Percentiles rank a stretch among this genome's conserved stretches.
These are phyloP conservation scores for Monilinia aucupariae DNA, from an alignment of 2,329 filamentous ascomycete species.

Conservation along the genomic window DNA sequence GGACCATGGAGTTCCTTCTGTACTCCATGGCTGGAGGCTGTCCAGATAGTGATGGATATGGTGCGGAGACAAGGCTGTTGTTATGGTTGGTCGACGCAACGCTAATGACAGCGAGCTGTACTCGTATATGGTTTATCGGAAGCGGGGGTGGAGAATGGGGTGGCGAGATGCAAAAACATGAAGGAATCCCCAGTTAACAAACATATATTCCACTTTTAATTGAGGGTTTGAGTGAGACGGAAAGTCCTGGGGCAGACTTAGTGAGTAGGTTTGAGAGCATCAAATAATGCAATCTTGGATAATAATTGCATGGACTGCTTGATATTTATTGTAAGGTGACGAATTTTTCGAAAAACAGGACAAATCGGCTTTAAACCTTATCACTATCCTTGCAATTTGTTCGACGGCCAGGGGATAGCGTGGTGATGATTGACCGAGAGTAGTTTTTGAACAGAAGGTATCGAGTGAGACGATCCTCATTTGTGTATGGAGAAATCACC, in stretches of 20 bases:
- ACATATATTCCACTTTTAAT: slow-evolving; percentile 7
- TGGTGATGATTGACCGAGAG: not conserved
- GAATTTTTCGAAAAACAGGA: slow-evolving; percentile 19
- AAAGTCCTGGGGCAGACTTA: slow-evolving; percentile 1
- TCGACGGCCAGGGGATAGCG: slow-evolving; percentile 8
- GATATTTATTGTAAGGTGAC: not conserved
- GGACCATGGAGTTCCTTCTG: slow-evolving; percentile 29
- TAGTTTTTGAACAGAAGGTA: slow-evolving; percentile 16
- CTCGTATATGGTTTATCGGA: slow-evolving; percentile 8
- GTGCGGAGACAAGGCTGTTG: not conserved
- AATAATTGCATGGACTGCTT: slow-evolving; percentile 12
- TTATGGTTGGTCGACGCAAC: not conserved
- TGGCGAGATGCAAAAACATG: slow-evolving; percentile 12
- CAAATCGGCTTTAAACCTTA: slow-evolving; percentile 19
- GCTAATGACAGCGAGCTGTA: not conserved
- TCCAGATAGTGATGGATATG: not conserved
- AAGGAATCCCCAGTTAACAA: slow-evolving; percentile 12
- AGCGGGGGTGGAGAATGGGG: not conserved
- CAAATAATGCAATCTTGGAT: not conserved
- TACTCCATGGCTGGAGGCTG: slow-evolving; percentile 28
- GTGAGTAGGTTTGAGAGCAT: not conserved
- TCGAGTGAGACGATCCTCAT: slow-evolving; percentile 13
- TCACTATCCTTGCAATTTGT: slow-evolving; percentile 28
- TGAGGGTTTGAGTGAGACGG: slow-evolving; percentile 3
- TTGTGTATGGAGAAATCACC: slow-evolving; percentile 5